Evolutionary conservation across 495 filamentous ascomycete species (phyloP), one percentile per base, ranked within the genome.

Genomic region (Emericellopsis terricola): DNA sequence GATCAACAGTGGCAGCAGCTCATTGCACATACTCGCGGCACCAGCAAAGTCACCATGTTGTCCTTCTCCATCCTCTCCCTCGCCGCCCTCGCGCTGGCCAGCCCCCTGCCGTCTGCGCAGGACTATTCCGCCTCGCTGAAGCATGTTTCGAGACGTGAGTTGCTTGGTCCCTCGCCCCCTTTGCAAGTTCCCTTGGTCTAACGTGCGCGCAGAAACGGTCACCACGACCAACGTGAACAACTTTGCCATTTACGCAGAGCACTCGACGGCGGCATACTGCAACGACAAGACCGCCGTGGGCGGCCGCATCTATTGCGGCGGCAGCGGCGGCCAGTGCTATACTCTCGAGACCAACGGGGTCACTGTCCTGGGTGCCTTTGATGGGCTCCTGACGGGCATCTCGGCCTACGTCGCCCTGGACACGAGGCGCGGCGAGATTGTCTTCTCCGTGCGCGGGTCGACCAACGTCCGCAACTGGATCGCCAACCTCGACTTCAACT

Each of bases 371-470:
- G 65, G 71, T 42, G 23, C 23, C 11, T 6, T 6, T 26, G 11
- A 11, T 26, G 23, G 23, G 23, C 11, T 26, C 21, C 29, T 55
- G 6, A 69, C 75, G 5, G 77, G 81, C 40, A 67, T 68, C 10
- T 62, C 72, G 9, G 83, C 83, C 21, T 79, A 74, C 44, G 50
- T 85, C n/a, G 73, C 72, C 9, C 53, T 61, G 15, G 83, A 89
- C 52, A 46, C 51, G 15, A 73, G 66, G 18, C 73, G 69, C 42
- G 38, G 59, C 15, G 41, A 69, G 10, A 73, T 86, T 29, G 65
- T 86, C 20, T 51, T 83, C 28, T 64, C 76, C 11, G 76, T 84
- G 58, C 69, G 75, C 19, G 83, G 83, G 39, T 68, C 66, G 17
- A 42, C 59, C 10, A 71, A 69, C 14, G 16, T 78, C 29, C 56